Evolutionary conservation across 2,329 filamentous ascomycete genomes (phyloP), one percentile per base, ranked within the genome.

Genomic region (Sporothrix phasma): DNA sequence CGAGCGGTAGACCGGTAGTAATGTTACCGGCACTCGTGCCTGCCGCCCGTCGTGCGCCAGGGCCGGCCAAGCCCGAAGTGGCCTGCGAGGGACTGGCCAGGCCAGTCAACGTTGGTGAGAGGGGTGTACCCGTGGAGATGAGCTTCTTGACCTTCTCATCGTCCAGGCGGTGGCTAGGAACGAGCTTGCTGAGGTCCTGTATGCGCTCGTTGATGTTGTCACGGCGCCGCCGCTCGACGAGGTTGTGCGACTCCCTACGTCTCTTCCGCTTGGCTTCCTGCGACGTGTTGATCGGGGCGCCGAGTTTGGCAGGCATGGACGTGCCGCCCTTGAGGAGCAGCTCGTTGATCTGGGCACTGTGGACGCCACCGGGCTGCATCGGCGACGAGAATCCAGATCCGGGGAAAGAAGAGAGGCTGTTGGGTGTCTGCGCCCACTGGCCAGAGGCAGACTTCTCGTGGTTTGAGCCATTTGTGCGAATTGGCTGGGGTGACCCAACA

Each of bases 131-230:
- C 72, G 92, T 97, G 71, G 93, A 86, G 62, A 97, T 88, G 72
- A 96, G 88, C 77, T 97, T 97, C 69, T 92, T 88, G 56, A 97
- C 89, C 78, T 96, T 97, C 76, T 99, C 94, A 72, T 97, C 94
- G 71, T 99, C 94, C 2, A 99, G 81, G 66, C 94, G 87, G 75
- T 99, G 94, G 66, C 88, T 83, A 26, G 94, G 94, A 2, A 99
- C 93, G 19, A 99, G 84, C 71, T 92, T 90, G 72, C 93, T 96
- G 7, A 99, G 83, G 72, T 99, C 94, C 72, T 97, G 93, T 67
- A 99, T 99, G 49, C 94, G 87, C 76, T 99, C 94, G 70, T 99
- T 99, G 80, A 99, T 99, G 73, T 97, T 97, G 78, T 97, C 94
- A 67, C 94, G 86, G 67, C 94, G 88, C 61, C 94, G 88, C 64